A percentile compares a stretch with the other conserved stretches of the same genome.
Conservation (phyloP, 1,284 basidiomycete species). For the Ganoderma meredithae region DNA sequence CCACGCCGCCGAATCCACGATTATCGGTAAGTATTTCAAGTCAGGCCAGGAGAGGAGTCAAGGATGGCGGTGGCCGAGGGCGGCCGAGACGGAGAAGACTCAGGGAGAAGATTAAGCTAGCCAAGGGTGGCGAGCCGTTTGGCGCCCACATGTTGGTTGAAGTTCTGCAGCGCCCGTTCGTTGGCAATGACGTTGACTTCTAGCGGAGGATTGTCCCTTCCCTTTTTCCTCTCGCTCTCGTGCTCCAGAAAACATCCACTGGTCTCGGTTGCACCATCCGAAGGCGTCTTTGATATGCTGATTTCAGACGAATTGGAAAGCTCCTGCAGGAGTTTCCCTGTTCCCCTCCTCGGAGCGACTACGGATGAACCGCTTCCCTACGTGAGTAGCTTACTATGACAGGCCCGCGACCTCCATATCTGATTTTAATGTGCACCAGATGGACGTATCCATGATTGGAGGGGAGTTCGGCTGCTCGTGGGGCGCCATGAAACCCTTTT, state of each 20-base stretch:
- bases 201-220: no score
- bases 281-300: not conserved
- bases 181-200: no score
- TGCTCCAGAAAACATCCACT: no score
- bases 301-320: not conserved
- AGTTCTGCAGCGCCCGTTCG: no score
- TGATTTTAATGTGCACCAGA: not conserved
- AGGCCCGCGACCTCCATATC: not conserved
- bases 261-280: not conserved
- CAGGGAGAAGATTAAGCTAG: no score
- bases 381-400: not conserved
- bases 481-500: not conserved
- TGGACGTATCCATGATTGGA: not conserved
- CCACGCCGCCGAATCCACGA: no score
- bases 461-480: not conserved
- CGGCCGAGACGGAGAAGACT: no score
- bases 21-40: no score
- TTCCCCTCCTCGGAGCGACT: not conserved
- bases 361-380: not conserved
- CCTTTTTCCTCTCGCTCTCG: not conserved
- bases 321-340: not conserved
- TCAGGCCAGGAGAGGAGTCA: no score
- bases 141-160: no score
- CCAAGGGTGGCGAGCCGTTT: no score
- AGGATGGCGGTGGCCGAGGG: no score